Conservation (phyloP, 2,329 filamentous ascomycete genomes). For the Diaporthe ilicicola region DNA sequence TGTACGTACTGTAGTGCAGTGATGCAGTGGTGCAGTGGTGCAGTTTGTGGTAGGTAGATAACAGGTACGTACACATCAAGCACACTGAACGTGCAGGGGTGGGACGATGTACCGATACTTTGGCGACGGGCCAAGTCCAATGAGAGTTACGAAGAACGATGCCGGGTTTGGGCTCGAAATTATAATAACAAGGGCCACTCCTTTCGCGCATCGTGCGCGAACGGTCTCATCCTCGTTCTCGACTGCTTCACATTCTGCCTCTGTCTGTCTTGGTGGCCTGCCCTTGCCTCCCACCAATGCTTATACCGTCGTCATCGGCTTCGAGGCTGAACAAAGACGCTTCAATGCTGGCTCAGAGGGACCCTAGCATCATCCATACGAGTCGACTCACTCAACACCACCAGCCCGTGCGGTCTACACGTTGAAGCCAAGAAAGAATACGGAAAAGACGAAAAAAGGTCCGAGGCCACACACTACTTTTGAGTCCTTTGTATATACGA, state of each 20-base stretch:
- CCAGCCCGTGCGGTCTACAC: not conserved
- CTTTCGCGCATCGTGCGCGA: slow-evolving; percentile 1
- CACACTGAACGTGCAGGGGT: slow-evolving; percentile 4
- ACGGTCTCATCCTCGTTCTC: not conserved
- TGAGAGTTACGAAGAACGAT: not conserved
- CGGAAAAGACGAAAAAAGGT: not conserved
- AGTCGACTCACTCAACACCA: not conserved
- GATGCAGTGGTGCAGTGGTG: not conserved
- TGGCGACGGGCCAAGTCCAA: slow-evolving; percentile 12
- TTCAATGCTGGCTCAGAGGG: slow-evolving; percentile 24
- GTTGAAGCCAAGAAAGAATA: not conserved
- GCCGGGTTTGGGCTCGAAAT: slow-evolving; percentile 8
- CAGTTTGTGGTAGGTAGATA: not conserved
- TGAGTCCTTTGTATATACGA: not conserved
- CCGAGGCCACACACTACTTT: not conserved
- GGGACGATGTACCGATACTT: slow-evolving; percentile 13
- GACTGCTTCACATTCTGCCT: slow-evolving; percentile 3
- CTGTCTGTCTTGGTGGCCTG: not conserved
- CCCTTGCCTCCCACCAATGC: not conserved
- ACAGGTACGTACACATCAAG: not conserved
- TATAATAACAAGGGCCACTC: slow-evolving; percentile 23
- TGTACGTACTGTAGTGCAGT: not conserved
- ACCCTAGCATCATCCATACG: not conserved
- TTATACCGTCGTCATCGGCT: slow-evolving; percentile 18
- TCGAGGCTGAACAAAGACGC: slow-evolving; percentile 16